These are phyloP conservation scores for Persicaria tinctoria DNA, from an alignment of 148 eudicot species.

Conservation along the genomic window DNA sequence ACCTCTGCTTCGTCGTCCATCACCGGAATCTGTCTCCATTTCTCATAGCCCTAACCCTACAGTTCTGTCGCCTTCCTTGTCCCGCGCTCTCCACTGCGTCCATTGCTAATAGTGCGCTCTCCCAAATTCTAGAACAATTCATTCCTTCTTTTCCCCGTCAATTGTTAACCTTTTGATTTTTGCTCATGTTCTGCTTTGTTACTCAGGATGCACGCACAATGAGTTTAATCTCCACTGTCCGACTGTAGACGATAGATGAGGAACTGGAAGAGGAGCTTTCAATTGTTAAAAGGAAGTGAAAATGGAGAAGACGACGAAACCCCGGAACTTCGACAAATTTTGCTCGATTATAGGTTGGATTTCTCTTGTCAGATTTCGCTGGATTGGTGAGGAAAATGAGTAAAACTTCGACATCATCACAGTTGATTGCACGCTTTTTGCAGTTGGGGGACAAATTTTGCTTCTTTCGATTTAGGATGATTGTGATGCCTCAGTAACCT, in stretches of 20 bases:
- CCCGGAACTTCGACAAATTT: too few relatives aligned
- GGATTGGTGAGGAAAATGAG: background rate
- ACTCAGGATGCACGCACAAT: too few relatives aligned
- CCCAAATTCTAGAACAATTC: background rate
- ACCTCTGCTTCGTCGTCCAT: conserved; percentile 11
- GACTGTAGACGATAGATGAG: background rate
- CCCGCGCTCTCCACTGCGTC: conserved; percentile 81
- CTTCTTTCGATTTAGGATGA: background rate
- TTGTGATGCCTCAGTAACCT: background rate
- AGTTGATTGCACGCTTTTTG: background rate
- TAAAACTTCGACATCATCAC: background rate
- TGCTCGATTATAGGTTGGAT: too few relatives aligned
- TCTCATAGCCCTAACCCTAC: conserved; percentile 31
- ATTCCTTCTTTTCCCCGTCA: too few relatives aligned
- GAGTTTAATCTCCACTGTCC: too few relatives aligned
- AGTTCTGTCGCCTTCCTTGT: conserved; percentile 25
- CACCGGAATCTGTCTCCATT: conserved; percentile 21
- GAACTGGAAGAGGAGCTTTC: conserved; percentile 7
- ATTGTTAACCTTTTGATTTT: too few relatives aligned
- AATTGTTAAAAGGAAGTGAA: conserved; percentile 14
- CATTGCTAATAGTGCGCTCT: conserved; percentile 65
- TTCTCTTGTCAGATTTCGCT: background rate
- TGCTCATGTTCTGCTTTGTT: too few relatives aligned
- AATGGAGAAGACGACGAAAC: conserved; percentile 79
- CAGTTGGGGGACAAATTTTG: background rate